Evolutionary conservation across 345 rosid genomes (phyloP).

Genomic region (Corchorus capsularis): DNA sequence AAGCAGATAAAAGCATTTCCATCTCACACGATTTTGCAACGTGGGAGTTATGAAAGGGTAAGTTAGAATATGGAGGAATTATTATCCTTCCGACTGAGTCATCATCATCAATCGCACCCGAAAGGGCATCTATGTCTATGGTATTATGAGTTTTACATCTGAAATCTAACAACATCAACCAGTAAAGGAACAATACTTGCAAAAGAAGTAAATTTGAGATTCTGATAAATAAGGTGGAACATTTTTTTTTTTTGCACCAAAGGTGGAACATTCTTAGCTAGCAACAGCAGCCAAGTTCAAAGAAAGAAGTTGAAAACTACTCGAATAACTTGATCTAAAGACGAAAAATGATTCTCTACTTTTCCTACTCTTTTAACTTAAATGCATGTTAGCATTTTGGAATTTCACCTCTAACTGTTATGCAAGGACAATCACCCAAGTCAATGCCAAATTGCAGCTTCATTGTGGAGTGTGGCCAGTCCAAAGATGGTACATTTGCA

Average conservation of each 20-base stretch:
- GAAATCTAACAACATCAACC: constrained; percentile 3
- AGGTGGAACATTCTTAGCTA: constrained; percentile 21
- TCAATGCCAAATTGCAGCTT: constrained; percentile 19
- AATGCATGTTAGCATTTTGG: constrained; percentile 24
- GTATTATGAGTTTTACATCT: constrained; percentile 10
- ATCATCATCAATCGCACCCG: too few relatives aligned
- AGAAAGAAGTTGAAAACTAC: constrained; percentile 17
- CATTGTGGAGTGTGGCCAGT: constrained; percentile 52
- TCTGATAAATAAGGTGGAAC: neutral
- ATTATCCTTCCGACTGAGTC: too few relatives aligned
- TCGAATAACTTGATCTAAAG: constrained; percentile 16
- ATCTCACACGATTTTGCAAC: too few relatives aligned
- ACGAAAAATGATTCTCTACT: constrained; percentile 19
- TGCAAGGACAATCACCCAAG: constrained; percentile 18
- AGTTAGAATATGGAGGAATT: too few relatives aligned
- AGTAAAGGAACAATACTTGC: neutral
- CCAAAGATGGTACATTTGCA: constrained; percentile 75
- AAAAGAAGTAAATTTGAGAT: neutral
- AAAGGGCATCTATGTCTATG: neutral
- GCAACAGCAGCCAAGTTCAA: constrained; percentile 18
- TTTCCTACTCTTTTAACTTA: constrained; percentile 1
- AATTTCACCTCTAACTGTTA: constrained; percentile 8
- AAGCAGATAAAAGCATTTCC: too few relatives aligned
- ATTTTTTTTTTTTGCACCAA: too few relatives aligned
- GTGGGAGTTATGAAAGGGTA: too few relatives aligned